Percentiles rank a stretch among this genome's conserved stretches.
Evolutionary conservation across 805 yeast species (phyloP).

Genomic region (Kurtzmaniella cleridarum): DNA sequence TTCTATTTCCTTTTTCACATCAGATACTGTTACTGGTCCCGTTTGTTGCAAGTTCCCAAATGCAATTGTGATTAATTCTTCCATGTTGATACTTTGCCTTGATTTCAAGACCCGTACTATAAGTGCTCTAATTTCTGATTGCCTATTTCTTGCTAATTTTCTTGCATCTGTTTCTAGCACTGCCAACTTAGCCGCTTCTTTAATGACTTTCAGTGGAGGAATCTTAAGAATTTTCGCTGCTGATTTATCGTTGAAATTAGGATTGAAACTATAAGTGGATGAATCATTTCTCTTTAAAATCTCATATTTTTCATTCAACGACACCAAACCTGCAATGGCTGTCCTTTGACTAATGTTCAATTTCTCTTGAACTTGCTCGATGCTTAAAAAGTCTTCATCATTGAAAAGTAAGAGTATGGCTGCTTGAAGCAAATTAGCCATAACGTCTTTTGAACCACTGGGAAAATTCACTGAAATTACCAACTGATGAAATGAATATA

Average conservation of each 20-base stretch:
- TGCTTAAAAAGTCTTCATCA: slow-evolving; percentile 9
- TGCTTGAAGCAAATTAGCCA: slow-evolving; percentile 41
- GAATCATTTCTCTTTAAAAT: slow-evolving; percentile 14
- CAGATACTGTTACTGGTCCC: slow-evolving; percentile 22
- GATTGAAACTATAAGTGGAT: slow-evolving; percentile 14
- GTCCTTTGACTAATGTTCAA: slow-evolving; percentile 31
- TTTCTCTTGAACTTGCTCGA: slow-evolving; percentile 15
- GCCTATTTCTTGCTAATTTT: slow-evolving; percentile 16
- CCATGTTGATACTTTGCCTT: slow-evolving; percentile 15
- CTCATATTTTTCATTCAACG: slow-evolving; percentile 28
- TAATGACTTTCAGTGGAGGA: slow-evolving; percentile 19
- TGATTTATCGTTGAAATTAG: slow-evolving; percentile 22
- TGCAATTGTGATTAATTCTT: slow-evolving; percentile 23
- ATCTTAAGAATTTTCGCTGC: slow-evolving; percentile 16
- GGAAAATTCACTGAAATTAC: slow-evolving; percentile 26
- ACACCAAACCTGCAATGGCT: slow-evolving; percentile 22
- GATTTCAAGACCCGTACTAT: slow-evolving; percentile 30
- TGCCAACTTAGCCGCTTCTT: not conserved
- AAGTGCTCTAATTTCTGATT: slow-evolving; percentile 21
- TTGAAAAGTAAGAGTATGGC: slow-evolving; percentile 35
- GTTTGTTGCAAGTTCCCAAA: slow-evolving; percentile 14
- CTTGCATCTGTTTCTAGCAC: slow-evolving; percentile 7
- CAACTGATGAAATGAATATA: slow-evolving; percentile 37
- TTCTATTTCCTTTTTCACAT: slow-evolving; percentile 31
- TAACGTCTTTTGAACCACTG: slow-evolving; percentile 25